Base-by-base conservation (phyloP, 2,329 filamentous ascomycete genomes). In the Colletotrichum costaricense region DNA sequence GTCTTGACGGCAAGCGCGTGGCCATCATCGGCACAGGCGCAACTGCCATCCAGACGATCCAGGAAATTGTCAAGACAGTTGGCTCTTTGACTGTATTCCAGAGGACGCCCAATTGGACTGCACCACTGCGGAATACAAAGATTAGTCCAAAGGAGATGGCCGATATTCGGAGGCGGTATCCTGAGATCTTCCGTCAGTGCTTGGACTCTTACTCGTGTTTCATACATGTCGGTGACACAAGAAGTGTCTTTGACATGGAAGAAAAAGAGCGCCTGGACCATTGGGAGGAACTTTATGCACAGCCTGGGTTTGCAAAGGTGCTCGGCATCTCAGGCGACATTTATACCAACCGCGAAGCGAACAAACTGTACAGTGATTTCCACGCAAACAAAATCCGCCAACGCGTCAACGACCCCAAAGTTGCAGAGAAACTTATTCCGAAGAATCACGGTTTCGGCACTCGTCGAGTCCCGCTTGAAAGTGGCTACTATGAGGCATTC, bases 61-160 rank as follows among this genome's bases (percentile, higher is more conserved):
- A 87, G 0, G 76, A 80, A 22, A 77, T 89, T 0, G 86, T 84
- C 2, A 81, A 85, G 59, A 86, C 82, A 67, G 84, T 86, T 0
- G 84, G 87, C 62, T 80, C 89, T 49, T 76, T 90, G 2, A 88
- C 85, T 71, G 87, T 91, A 14, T 84, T 90, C 75, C 88, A 90
- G 77, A 85, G 88, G 2, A 90, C 88, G 2, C 88, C 88, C 74
- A 55, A 80, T 77, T 75, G 79, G 80, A 79, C 76, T 33, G 75
- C 67, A 12, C 77, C 76, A 54, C 76, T 80, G 73, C 77, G 78
- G n/a, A 76, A 81, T 67, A 55, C 46, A 30, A 59, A 74, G 2
- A 78, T 81, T 11, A 69, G 76, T 52, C 28, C 58, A 2, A 55
- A 72, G 16, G 68, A 74, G 42, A 74, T 74, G 68, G n/a, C 52